Evolutionary conservation across 2,329 filamentous ascomycete genomes (phyloP).

Genomic region (Chalaropsis thielavioides): DNA sequence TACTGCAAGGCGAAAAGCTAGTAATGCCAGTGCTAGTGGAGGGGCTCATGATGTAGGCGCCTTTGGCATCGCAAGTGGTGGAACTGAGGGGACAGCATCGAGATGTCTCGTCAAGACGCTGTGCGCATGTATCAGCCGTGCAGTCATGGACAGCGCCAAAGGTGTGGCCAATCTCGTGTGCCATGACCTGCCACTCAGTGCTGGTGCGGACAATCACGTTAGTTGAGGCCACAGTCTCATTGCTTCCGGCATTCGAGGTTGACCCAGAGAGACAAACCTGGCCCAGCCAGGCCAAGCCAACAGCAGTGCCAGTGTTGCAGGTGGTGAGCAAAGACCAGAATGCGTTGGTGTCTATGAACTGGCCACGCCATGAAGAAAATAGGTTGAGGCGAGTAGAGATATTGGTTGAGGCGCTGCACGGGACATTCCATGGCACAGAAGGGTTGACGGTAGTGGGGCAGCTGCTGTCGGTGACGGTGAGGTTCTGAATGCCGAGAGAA

Average conservation of each 20-base stretch:
- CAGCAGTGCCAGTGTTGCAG: conserved; percentile 68
- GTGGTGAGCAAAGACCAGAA: conserved; percentile 85
- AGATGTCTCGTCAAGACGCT: conserved; percentile 38
- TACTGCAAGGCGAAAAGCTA: conserved; percentile 70
- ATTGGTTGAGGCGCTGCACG: conserved; percentile 46
- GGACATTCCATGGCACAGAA: conserved; percentile 70
- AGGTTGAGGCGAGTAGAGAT: conserved; percentile 70
- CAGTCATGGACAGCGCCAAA: conserved; percentile 97
- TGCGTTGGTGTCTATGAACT: conserved; percentile 63
- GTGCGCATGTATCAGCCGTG: conserved; percentile 48
- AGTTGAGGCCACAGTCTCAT: conserved; percentile 66
- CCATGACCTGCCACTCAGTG: conserved; percentile 89
- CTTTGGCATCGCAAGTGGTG: conserved; percentile 56
- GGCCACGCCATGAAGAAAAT: conserved; percentile 79
- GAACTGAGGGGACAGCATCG: conserved; percentile 67
- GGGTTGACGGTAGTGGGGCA: conserved; percentile 57
- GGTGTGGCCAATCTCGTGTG: conserved; percentile 85
- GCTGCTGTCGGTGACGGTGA: conserved; percentile 59
- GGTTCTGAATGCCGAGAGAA: conserved; percentile 73
- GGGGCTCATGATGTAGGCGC: conserved; percentile 91
- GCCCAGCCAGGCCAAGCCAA: conserved; percentile 86
- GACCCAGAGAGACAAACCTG: conserved; percentile 59
- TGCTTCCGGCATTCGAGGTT: conserved; percentile 36
- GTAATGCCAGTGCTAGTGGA: conserved; percentile 61
- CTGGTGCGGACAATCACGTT: conserved; percentile 79